Evolutionary conservation across 805 yeast genomes (phyloP).

Genomic region (Metschnikowia orientalis): DNA sequence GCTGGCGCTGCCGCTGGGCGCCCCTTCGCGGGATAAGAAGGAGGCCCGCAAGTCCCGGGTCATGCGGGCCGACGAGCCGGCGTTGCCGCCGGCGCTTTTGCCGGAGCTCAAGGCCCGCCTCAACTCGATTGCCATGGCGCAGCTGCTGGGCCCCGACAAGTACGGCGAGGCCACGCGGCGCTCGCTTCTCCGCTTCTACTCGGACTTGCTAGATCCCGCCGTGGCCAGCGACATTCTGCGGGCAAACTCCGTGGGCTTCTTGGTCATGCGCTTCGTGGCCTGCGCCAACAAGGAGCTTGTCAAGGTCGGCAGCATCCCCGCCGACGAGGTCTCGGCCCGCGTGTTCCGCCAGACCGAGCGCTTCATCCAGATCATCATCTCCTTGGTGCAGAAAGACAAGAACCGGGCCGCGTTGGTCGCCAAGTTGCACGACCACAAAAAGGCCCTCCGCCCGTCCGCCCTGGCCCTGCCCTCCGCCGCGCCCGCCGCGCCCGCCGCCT

Average conservation of each 20-base stretch:
- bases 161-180: slow-evolving; percentile 51
- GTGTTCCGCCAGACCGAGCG: slow-evolving; percentile 35
- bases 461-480: slow-evolving; percentile 1
- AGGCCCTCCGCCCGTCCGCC: slow-evolving; percentile 28
- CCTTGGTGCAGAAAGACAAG: slow-evolving; percentile 34
- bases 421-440: slow-evolving; percentile 43
- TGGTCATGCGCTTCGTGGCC: slow-evolving; percentile 50
- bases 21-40: slow-evolving; percentile 2
- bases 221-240: slow-evolving; percentile 30
- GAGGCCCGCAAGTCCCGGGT: slow-evolving; percentile 13
- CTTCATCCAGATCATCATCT: slow-evolving; percentile 36
- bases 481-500: slow-evolving; percentile 6
- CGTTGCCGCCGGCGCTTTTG: slow-evolving; percentile 36
- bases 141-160: slow-evolving; percentile 21
- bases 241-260: slow-evolving; percentile 39
- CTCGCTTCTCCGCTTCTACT: slow-evolving; percentile 58
- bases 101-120: slow-evolving; percentile 38
- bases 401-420: slow-evolving; percentile 34
- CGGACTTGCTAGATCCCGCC: slow-evolving; percentile 50
- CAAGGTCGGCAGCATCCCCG: slow-evolving; percentile 33
- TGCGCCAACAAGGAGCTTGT: slow-evolving; percentile 49
- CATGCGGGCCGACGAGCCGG: slow-evolving; percentile 10
- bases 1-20: not conserved
- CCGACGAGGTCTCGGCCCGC: slow-evolving; percentile 27
- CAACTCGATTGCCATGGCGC: slow-evolving; percentile 44